These are phyloP conservation scores for Mortierella sp. DNA, from an alignment of 371 early-diverging fungal genomes.

Conservation along the genomic window DNA sequence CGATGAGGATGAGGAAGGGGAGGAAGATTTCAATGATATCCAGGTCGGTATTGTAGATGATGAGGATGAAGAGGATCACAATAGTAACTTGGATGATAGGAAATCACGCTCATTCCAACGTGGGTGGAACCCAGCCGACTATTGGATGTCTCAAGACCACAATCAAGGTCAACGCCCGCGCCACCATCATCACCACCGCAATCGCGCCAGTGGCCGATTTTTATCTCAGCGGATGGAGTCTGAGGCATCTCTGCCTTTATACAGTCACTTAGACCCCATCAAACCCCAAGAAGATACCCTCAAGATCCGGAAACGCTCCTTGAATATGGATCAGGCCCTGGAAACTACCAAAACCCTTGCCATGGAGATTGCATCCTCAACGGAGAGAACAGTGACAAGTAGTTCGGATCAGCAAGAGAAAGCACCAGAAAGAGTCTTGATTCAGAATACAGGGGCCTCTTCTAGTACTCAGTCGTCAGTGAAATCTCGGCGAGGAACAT, in stretches of 20 bases:
- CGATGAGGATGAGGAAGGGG: slow-evolving; percentile 2
- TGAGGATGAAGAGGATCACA: slow-evolving; percentile 10
- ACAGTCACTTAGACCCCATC: slow-evolving; percentile 7
- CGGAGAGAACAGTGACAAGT: neutral
- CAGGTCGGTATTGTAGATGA: slow-evolving; percentile 5
- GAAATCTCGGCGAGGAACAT: slow-evolving; percentile 3
- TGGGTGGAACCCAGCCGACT: no score
- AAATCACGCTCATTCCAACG: no score
- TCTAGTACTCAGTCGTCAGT: no score
- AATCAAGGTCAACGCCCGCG: neutral
- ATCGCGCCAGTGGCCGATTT: slow-evolving; percentile 7
- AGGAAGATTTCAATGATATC: neutral
- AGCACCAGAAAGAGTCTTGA: no score
- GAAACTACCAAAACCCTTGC: neutral
- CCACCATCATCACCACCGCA: slow-evolving; percentile 1
- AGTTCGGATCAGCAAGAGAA: no score
- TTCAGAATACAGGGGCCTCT: no score
- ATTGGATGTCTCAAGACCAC: no score
- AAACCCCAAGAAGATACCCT: neutral
- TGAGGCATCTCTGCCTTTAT: slow-evolving; percentile 22
- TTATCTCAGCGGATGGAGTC: slow-evolving; percentile 5
- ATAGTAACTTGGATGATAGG: neutral
- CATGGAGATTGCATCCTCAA: neutral
- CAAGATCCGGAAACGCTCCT: slow-evolving; percentile 15
- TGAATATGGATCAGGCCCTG: neutral